Evolutionary conservation across 257 asterid genomes (phyloP).

Genomic region (Haberlea rhodopensis): DNA sequence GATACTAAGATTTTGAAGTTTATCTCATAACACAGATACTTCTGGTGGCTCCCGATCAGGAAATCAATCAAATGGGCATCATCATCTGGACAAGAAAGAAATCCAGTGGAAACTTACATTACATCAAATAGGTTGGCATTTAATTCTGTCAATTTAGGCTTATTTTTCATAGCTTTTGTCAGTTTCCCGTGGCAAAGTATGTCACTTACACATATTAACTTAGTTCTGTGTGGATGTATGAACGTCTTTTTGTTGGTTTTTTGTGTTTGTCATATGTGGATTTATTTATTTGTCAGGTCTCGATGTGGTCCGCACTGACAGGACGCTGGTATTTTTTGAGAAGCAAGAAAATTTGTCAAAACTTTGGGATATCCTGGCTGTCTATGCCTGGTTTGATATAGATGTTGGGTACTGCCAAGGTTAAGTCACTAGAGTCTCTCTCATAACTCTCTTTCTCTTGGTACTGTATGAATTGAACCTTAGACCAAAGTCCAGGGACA

Average conservation of each 20-base stretch:
- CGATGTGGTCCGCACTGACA: constrained; percentile 88
- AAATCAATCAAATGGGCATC: constrained; percentile 32
- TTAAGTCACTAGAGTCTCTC: constrained; percentile 26
- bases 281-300: constrained; percentile 53
- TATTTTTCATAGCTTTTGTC: neutral
- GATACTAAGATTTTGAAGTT: neutral
- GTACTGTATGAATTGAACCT: neutral
- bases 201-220: neutral
- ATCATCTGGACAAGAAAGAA: constrained; percentile 60
- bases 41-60: constrained; percentile 26
- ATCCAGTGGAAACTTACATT: constrained; percentile 87
- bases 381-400: constrained; percentile 81
- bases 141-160: neutral
- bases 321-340: constrained; percentile 75
- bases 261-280: constrained; percentile 20
- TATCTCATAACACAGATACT: constrained; percentile 20
- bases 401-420: constrained; percentile 98
- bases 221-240: neutral
- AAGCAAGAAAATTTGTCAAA: constrained; percentile 70
- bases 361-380: constrained; percentile 88
- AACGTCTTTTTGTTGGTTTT: constrained; percentile 12
- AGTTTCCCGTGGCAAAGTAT: neutral
- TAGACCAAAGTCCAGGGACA: neutral
- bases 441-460: neutral
- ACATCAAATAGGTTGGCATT: constrained; percentile 87